Evolutionary conservation across 2,329 filamentous ascomycete species (phyloP), one percentile per base, ranked within the genome.

Genomic region (Sphaerulina populicola): DNA sequence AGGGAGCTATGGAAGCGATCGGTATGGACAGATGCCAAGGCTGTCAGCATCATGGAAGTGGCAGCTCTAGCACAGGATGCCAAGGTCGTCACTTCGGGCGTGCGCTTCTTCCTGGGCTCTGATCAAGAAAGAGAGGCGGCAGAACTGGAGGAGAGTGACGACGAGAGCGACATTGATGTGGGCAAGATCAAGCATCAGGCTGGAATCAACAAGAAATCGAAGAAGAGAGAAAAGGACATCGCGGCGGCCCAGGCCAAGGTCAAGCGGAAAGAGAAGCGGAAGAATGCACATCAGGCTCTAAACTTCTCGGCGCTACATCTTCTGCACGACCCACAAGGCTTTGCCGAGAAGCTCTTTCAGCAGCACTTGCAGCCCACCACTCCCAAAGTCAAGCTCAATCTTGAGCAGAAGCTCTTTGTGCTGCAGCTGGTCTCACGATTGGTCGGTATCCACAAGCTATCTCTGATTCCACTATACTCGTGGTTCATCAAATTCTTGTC

Each of bases 31-130:
- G 93, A 98, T 63, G 81, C 89, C 1, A 93, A 90, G 68, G 83
- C 91, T 0, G 93, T 97, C n/a, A 89, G 95, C 64, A 87, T 97
- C 58, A 97, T 98, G 90, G 94, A 94, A 71, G 86, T 95, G 70
- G 89, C 91, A 0, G 83, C 85, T 49, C 72, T 98, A 51, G 82
- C 88, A 3, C 85, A 95, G 46, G 94, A 96, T 61, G 88, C 94
- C 62, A 98, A 98, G 72, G 89, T 97, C 3, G 81, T 93, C 23
- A 76, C 86, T 5, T 88, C 89, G 12, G 90, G 88, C 40, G 87
- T 94, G 11, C 81, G 88, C 21, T 98, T 97, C 75, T 98, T 98
- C 74, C 77, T 98, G 0, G 93, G 93, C 21, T 90, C 90, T 31
- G 93, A 98, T 68, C 91, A 94, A 69, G 93, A 97, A 71, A 81